Percentiles rank a stretch among this genome's conserved stretches.
Evolutionary conservation across 2,329 filamentous ascomycete genomes (phyloP).

Genomic region (Epichloe scottii): DNA sequence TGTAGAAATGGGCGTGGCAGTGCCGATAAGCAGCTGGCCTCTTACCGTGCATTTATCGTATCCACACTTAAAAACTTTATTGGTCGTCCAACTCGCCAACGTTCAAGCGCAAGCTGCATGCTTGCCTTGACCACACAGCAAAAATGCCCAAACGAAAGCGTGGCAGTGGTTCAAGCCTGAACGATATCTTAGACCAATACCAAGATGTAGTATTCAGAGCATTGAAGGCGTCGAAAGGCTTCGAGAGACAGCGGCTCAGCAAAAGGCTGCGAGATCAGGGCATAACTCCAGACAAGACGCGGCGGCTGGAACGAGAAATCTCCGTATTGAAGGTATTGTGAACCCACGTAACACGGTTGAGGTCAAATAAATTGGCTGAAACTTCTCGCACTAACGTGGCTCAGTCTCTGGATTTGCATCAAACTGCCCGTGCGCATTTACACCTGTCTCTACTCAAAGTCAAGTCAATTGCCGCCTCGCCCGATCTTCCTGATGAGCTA

Average conservation of each 20-base stretch:
- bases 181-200: conserved; percentile 39
- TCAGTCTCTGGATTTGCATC: conserved; percentile 44
- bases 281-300: conserved; percentile 34
- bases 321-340: conserved; percentile 37
- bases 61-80: background rate
- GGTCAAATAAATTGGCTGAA: background rate
- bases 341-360: background rate
- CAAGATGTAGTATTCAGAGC: conserved; percentile 51
- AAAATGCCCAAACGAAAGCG: conserved; percentile 49
- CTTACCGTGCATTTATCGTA: background rate
- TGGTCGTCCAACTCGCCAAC: background rate
- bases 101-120: background rate
- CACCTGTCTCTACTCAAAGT: conserved; percentile 41
- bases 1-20: background rate
- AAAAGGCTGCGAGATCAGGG: conserved; percentile 41
- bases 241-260: conserved; percentile 66
- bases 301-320: conserved; percentile 50
- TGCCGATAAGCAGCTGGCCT: background rate
- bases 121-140: background rate
- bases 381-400: background rate
- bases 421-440: conserved; percentile 43
- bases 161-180: conserved; percentile 28
- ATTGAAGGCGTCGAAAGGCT: conserved; percentile 60
- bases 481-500: conserved; percentile 36
- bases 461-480: conserved; percentile 37